Percentiles rank a stretch among this genome's conserved stretches.
Conservation (phyloP, 148 eudicot genomes). For the Silene latifolia region DNA sequence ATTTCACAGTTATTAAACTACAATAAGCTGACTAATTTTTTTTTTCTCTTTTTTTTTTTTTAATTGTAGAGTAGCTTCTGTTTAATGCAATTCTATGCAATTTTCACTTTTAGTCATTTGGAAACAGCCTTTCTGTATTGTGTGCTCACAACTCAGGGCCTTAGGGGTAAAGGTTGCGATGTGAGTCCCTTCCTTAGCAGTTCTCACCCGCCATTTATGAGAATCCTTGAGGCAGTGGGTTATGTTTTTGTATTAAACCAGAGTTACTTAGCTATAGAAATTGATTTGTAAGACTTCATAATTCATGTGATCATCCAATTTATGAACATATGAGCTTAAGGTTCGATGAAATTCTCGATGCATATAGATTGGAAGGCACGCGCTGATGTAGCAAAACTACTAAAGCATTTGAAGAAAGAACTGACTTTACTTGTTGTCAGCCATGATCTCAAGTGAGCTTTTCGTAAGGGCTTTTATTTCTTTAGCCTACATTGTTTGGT, state of each 20-base stretch:
- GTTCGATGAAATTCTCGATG: constrained; percentile 12
- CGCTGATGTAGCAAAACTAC: constrained; percentile 84
- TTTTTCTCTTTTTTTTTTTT: too few relatives aligned
- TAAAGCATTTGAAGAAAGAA: constrained; percentile 76
- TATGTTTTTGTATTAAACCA: too few relatives aligned
- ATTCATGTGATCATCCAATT: background rate
- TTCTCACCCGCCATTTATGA: too few relatives aligned
- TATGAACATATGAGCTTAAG: constrained; percentile 9
- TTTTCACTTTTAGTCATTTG: too few relatives aligned
- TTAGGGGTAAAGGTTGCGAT: too few relatives aligned
- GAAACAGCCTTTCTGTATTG: too few relatives aligned
- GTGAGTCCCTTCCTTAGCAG: too few relatives aligned
- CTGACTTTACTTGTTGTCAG: constrained; percentile 90
- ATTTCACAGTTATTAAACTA: too few relatives aligned
- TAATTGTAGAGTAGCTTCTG: too few relatives aligned
- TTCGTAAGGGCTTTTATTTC: background rate
- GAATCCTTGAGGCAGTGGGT: background rate
- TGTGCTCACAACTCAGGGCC: too few relatives aligned
- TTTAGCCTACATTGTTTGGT: background rate
- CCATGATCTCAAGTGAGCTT: constrained; percentile 89
- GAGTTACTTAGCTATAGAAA: background rate
- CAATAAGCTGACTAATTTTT: too few relatives aligned
- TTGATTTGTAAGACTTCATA: constrained; percentile 5
- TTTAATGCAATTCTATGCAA: too few relatives aligned
- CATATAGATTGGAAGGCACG: constrained; percentile 95